These are phyloP conservation scores for Pyrrhoderma noxium DNA, from an alignment of 1,284 basidiomycete species.

Conservation along the genomic window DNA sequence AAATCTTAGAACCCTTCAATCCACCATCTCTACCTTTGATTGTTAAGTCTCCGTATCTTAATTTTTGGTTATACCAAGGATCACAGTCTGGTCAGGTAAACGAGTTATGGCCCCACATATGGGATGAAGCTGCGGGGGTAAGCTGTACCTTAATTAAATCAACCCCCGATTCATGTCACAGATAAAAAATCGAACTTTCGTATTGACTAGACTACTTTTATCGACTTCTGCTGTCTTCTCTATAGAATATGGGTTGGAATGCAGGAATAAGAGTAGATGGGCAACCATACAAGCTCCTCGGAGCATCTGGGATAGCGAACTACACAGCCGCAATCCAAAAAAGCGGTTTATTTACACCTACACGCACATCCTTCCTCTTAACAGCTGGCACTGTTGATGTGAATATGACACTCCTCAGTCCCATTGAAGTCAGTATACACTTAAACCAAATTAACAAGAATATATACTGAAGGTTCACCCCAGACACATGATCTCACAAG, in stretches of 20 bases:
- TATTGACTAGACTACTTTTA: no score
- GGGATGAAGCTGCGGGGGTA: no score
- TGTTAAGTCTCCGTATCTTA: conserved; percentile 59
- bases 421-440: conserved; percentile 30
- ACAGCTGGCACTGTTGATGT: conserved; percentile 33
- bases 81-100: conserved; percentile 25
- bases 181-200: no score
- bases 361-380: conserved; percentile 29
- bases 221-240: no score
- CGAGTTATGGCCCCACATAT: no score
- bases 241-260: no score
- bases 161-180: no score
- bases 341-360: conserved; percentile 28
- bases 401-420: conserved; percentile 33
- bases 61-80: conserved; percentile 53
- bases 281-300: no score
- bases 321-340: conserved; percentile 7
- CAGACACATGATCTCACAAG: conserved; percentile 25
- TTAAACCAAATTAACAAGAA: background rate
- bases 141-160: no score
- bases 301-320: background rate
- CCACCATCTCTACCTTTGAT: conserved; percentile 52
- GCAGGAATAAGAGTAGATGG: no score
- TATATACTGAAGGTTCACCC: background rate
- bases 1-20: conserved; percentile 37